Conservation (phyloP, 2,329 filamentous ascomycete species). For the Aspergillus hiratsukae region DNA sequence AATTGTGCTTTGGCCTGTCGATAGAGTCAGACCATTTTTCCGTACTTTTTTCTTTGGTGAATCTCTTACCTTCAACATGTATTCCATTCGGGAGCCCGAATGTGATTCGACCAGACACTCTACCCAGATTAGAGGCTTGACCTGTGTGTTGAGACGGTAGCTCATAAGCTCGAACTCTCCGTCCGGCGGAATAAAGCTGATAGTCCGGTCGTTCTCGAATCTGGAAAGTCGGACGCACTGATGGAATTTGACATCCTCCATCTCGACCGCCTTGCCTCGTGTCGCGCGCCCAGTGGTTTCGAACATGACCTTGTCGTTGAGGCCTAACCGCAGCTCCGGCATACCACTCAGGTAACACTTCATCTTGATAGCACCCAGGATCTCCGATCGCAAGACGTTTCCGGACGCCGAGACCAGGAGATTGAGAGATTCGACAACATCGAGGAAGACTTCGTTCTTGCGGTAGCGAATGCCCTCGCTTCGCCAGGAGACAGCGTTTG, state of each 20-base stretch:
- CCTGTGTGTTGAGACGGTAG: constrained; percentile 96
- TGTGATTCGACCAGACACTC: constrained; percentile 97
- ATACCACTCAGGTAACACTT: constrained; percentile 98
- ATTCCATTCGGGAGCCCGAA: constrained; percentile 91
- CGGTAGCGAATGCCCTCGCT: constrained; percentile 97
- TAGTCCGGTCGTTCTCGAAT: constrained; percentile 97
- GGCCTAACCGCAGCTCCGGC: constrained; percentile 86
- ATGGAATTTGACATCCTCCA: constrained; percentile 99
- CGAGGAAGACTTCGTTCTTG: constrained; percentile 99
- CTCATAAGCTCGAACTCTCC: constrained; percentile 99
- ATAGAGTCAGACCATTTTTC: constrained; percentile 2
- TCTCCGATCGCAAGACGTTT: constrained; percentile 93
- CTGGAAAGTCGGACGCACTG: constrained; percentile 93
- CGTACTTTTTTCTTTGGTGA: neutral
- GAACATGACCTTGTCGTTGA: constrained; percentile 99
- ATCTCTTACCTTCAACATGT: constrained; percentile 77
- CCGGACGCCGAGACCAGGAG: constrained; percentile 89
- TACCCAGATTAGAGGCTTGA: constrained; percentile 98
- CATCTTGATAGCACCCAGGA: constrained; percentile 97
- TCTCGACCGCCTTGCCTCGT: constrained; percentile 94
- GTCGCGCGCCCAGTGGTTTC: constrained; percentile 94
- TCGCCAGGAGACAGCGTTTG: constrained; percentile 96
- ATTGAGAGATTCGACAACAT: constrained; percentile 95
- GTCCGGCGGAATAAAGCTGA: constrained; percentile 97
- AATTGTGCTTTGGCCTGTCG: constrained; percentile 82